phyloP scores from a whole-genome alignment of 805 yeast species.

The Clavispora asparagi region DNA sequence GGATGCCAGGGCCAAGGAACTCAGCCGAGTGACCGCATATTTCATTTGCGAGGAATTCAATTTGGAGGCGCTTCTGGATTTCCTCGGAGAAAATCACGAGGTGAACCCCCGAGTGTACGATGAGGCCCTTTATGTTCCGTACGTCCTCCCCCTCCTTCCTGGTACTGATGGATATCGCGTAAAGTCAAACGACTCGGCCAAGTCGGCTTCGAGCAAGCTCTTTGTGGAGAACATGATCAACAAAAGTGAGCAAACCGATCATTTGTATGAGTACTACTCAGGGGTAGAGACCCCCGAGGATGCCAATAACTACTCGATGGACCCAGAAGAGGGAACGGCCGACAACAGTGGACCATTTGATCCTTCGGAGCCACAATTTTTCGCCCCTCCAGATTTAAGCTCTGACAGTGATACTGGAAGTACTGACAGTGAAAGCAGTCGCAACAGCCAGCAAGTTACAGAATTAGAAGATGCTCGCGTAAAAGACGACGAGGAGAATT shows the following conservation, averaged over 20 bases:
- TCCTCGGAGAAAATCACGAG: slow-evolving; percentile 65
- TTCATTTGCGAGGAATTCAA: slow-evolving; percentile 80
- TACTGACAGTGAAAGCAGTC: slow-evolving; percentile 1
- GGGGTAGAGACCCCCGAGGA: slow-evolving; percentile 67
- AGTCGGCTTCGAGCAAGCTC: slow-evolving; percentile 36
- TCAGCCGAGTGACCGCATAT: slow-evolving; percentile 88
- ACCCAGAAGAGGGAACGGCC: slow-evolving; percentile 37
- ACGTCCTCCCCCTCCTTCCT: slow-evolving; percentile 78
- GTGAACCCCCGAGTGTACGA: slow-evolving; percentile 86
- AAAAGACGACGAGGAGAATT: background rate
- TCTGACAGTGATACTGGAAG: slow-evolving; percentile 15
- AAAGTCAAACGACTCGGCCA: slow-evolving; percentile 57
- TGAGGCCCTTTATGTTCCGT: slow-evolving; percentile 90
- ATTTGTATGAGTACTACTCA: slow-evolving; percentile 85
- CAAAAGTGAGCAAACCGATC: slow-evolving; percentile 80
- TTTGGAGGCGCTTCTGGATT: slow-evolving; percentile 55
- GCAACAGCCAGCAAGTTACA: slow-evolving; percentile 1
- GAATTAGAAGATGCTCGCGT: background rate
- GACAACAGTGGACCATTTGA: slow-evolving; percentile 60
- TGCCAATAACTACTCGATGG: slow-evolving; percentile 44
- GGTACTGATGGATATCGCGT: slow-evolving; percentile 77
- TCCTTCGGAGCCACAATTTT: slow-evolving; percentile 90
- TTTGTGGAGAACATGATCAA: slow-evolving; percentile 76
- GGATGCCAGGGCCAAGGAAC: slow-evolving; percentile 55
- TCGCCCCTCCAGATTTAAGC: slow-evolving; percentile 41